Conservation (phyloP, 768 basidiomycete genomes). For the Pleurotus salmoneostramineus region DNA sequence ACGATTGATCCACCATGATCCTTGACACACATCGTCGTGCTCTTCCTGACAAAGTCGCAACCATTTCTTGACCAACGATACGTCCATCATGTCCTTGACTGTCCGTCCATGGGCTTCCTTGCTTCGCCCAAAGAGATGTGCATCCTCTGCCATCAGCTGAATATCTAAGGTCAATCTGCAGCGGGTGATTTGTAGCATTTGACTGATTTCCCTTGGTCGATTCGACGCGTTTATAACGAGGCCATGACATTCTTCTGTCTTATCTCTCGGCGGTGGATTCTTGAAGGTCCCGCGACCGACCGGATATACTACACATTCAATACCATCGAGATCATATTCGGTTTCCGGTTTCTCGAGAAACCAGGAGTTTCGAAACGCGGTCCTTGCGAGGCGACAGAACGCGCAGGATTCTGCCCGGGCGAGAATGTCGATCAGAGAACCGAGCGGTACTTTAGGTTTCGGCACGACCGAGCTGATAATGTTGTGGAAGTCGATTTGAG, state of each 20-base stretch:
- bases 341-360: neutral
- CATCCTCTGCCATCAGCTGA: neutral
- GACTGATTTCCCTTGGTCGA: neutral
- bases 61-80: neutral
- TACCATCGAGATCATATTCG: neutral
- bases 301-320: neutral
- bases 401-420: neutral
- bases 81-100: neutral
- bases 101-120: neutral
- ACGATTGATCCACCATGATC: neutral
- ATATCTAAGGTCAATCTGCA: neutral
- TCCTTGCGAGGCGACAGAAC: neutral
- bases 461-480: neutral
- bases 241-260: neutral
- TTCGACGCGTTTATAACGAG: neutral
- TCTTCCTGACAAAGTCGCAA: neutral
- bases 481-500: neutral
- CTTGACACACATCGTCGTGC: neutral
- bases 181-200: neutral
- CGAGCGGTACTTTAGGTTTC: neutral
- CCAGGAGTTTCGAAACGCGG: neutral
- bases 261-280: neutral
- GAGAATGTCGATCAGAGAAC: neutral
- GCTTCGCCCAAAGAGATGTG: neutral
- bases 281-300: neutral